phyloP scores from a whole-genome alignment of 2,329 filamentous ascomycete genomes.

The Epichloe bromicola region DNA sequence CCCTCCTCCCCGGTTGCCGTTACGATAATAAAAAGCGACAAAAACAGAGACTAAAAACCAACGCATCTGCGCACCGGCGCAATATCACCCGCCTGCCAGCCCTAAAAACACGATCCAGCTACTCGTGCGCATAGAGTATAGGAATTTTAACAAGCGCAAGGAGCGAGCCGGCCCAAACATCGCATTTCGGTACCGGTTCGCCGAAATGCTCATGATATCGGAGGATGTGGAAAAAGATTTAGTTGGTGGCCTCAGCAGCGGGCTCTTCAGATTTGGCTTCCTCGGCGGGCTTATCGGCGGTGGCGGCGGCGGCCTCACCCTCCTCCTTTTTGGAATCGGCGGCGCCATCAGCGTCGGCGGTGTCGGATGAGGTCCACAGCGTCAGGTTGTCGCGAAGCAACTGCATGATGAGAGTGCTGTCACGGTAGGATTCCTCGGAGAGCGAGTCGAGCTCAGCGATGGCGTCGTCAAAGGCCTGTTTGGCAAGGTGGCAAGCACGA shows the following conservation, averaged over 20 bases:
- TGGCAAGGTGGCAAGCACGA: conserved; percentile 93
- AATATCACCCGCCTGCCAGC: conserved; percentile 22
- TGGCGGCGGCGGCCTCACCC: conserved; percentile 22
- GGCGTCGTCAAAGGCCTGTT: conserved; percentile 97
- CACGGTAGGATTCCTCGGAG: conserved; percentile 95
- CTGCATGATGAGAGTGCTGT: conserved; percentile 99
- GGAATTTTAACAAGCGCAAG: conserved; percentile 6
- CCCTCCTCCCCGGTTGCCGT: conserved; percentile 20
- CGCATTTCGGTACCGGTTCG: conserved; percentile 22
- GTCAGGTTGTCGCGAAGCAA: conserved; percentile 95
- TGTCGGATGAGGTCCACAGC: conserved; percentile 93
- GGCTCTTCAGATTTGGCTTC: conserved; percentile 34
- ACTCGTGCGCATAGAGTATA: conserved; percentile 8
- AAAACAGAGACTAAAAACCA: conserved; percentile 16
- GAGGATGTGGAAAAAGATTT: conserved; percentile 24
- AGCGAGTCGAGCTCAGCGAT: conserved; percentile 97
- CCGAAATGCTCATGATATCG: conserved; percentile 27
- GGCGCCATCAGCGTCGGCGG: conserved; percentile 58
- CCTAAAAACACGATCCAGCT: conserved; percentile 18
- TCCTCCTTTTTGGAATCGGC: conserved; percentile 51
- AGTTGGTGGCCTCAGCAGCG: conserved; percentile 37
- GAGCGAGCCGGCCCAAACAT: conserved; percentile 14
- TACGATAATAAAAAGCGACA: conserved; percentile 6
- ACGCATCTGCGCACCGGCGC: conserved; percentile 21
- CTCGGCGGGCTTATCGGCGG: conserved; percentile 23